Conservation (phyloP, 495 filamentous ascomycete genomes). For the Chaetomium cochliodes region DNA sequence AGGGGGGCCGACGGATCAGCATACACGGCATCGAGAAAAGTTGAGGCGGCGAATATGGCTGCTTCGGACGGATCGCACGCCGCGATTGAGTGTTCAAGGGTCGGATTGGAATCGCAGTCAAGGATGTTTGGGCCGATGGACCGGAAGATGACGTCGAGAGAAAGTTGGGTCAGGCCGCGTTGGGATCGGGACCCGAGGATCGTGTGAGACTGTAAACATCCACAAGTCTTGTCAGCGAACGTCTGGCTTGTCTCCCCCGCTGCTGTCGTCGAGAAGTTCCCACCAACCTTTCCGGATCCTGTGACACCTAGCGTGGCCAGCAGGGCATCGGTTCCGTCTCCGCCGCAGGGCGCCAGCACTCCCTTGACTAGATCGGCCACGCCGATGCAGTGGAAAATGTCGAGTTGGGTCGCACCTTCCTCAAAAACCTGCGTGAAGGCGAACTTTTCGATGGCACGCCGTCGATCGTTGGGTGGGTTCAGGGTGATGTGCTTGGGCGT, state of each 20-base stretch:
- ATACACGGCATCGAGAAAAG: constrained; percentile 79
- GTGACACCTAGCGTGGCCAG: constrained; percentile 93
- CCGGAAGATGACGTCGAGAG: constrained; percentile 84
- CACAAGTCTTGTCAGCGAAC: constrained; percentile 25
- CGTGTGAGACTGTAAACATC: constrained; percentile 73
- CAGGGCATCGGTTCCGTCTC: constrained; percentile 81
- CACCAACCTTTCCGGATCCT: constrained; percentile 85
- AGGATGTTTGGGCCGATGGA: constrained; percentile 68
- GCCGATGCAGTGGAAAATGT: constrained; percentile 81
- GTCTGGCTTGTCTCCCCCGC: constrained; percentile 8
- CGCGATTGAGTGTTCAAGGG: constrained; percentile 67
- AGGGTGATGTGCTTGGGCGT: constrained; percentile 80
- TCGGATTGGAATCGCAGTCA: constrained; percentile 56
- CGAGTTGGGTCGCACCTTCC: constrained; percentile 76
- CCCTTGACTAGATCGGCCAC: constrained; percentile 74
- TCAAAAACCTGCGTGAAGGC: constrained; percentile 93
- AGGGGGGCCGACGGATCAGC: constrained; percentile 58
- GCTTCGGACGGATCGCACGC: constrained; percentile 82
- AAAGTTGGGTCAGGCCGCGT: constrained; percentile 86
- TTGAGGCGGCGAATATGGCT: constrained; percentile 69
- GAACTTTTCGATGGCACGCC: constrained; percentile 88
- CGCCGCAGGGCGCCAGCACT: constrained; percentile 64
- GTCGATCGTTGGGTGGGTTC: constrained; percentile 78
- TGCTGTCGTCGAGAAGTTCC: neutral
- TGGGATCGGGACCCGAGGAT: constrained; percentile 85